Base-by-base conservation (phyloP, 2,329 filamentous ascomycete species). In the Zarea fungicola region DNA sequence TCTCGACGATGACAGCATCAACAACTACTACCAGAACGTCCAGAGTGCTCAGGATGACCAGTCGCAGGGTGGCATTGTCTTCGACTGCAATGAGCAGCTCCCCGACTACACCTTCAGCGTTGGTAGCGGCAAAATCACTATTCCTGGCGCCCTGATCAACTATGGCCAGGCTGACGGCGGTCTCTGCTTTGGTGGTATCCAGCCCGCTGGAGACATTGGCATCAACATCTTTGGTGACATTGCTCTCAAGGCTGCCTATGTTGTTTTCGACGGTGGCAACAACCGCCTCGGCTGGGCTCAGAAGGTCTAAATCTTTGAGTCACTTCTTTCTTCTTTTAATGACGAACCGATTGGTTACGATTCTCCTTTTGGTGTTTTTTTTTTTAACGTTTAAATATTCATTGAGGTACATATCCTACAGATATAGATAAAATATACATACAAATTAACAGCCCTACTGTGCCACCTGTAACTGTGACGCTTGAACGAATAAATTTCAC, bases 171-270 rank as follows among this genome's bases (percentile, higher is more conserved):
- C 75, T 4, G 67, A 72, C 19, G 70, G 68, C 34, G 70, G 71
- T 28, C 78, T 72, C 47, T 89, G 85, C 69, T 85, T 84, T 55
- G 84, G 83, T 53, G 84, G 83, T 55, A 69, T 88, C 9, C 84
- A 88, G 67, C 71, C 77, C 18, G 82, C 78, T 43, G 54, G 56
- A 1, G 44, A 50, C 6, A 35, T 58, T 16, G 55, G 54, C 2
- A 70, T 74, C 18, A 79, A 83, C 65, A 84, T 89, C 58, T 81
- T 78, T 60, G 79, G 79, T 19, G 78, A 81, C 55, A 73, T 81
- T 56, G 76, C 81, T 52, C 78, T 82, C 63, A 81, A 81, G 66
- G 75, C 76, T 36, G 75, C 80, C 54, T 80, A 79, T 55, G 75
- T 81, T 31, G 77, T 73, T 14, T 81, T 81, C 59, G 75, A 81